Evolutionary conservation across 148 eudicot genomes (phyloP), one percentile per base, ranked within the genome.

Genomic region (Fallopia convolvulus): DNA sequence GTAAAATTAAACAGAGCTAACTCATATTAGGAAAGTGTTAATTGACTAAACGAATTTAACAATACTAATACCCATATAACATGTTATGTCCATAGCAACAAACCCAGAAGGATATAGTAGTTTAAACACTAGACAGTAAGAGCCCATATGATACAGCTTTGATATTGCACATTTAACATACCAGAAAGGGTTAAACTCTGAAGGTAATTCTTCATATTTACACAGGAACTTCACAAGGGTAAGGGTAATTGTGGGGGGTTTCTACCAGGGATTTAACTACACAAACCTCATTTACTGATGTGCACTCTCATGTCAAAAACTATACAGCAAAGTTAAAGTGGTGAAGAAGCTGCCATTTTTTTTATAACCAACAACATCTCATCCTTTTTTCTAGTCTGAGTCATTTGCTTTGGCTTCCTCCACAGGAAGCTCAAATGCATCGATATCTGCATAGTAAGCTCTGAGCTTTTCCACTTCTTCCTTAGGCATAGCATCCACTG

Each of bases 391-490:
- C 56, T 75, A 78, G 1, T 82, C 82, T 17, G 44, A 76, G 8
- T 85, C 85, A 49, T 33, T 75, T 2, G 75, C 83, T 7, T 83
- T 78, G 0, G 77, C 85, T 8, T 47, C 77, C 66, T 83, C 85
- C 74, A 72, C 88, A 4, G 78, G 79, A 49, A 85, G 80, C 75
- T 85, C 83, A 58, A 79, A 83, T 15, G 85, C 83, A 75, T 85
- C 87, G 21, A 85, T 74, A 17, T 85, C 88, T n/a, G 85, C 85
- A 76, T 74, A 85, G 53, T 78, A 79, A 42, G 88, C 82, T 70
- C 79, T 85, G 17, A 85, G 82, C 77, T 58, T 85, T 68, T 77
- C 82, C 17, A 81, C 74, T 79, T 85, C 88, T 40, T 85, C 85
- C 50, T 76, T 72, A 8, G 83, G 70, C 79, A 84, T 74, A 10